Evolutionary conservation across 495 filamentous ascomycete genomes (phyloP).

Genomic region (Hypoxylon crocopeplum): DNA sequence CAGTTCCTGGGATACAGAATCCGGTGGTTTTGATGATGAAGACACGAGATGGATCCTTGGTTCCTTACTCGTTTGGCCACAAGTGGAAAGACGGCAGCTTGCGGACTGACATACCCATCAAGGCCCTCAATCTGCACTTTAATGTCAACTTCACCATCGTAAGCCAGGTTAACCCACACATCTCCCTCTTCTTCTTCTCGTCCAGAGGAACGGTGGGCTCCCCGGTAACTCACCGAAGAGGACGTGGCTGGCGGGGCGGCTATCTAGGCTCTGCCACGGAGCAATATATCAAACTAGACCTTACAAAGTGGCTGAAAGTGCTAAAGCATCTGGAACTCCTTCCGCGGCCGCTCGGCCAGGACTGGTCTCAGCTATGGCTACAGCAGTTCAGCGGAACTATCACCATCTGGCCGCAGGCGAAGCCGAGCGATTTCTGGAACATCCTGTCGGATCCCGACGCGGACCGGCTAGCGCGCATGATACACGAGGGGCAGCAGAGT

Average conservation of each 20-base stretch:
- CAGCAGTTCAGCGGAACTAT: constrained; percentile 94
- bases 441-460: constrained; percentile 84
- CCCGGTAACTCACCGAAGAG: constrained; percentile 91
- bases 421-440: constrained; percentile 77
- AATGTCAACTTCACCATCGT: constrained; percentile 98
- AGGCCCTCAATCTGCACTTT: constrained; percentile 91
- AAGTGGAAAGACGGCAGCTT: constrained; percentile 98
- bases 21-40: constrained; percentile 98
- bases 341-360: constrained; percentile 88
- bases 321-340: constrained; percentile 90
- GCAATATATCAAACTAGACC: constrained; percentile 92
- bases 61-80: constrained; percentile 89
- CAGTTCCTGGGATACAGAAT: constrained; percentile 94
- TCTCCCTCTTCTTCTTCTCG: constrained; percentile 98
- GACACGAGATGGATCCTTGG: constrained; percentile 71
- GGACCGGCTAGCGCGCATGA: constrained; percentile 81
- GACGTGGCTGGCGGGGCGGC: constrained; percentile 94
- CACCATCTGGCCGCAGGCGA: constrained; percentile 89
- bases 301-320: constrained; percentile 96
- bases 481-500: constrained; percentile 83
- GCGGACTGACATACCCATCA: constrained; percentile 93
- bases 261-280: constrained; percentile 91
- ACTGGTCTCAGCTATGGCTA: constrained; percentile 95
- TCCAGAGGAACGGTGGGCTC: constrained; percentile 88
- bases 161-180: constrained; percentile 94